Evolutionary conservation across 148 eudicot genomes (phyloP), one percentile per base, ranked within the genome.

Genomic region (Camellia lanceoleosa): DNA sequence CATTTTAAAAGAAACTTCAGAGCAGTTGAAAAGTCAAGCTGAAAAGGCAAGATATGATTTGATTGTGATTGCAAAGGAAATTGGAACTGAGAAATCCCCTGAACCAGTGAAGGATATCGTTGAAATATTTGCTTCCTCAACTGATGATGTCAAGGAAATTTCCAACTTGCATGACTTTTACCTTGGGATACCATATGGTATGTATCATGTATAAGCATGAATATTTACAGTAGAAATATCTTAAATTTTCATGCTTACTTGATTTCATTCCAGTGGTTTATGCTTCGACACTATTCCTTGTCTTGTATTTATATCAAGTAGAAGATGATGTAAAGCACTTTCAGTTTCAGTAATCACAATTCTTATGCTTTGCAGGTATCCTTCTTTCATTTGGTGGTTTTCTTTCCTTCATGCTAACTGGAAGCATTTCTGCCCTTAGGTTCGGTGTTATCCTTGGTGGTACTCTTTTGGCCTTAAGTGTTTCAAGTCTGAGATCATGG

Each of bases 391-490:
- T 81, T 86, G 97, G 95, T 54, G 98, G 98, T 77, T 92, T 96
- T 87, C 88, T 93, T 74, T 86, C 89, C 78, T 96, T 93, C 83
- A 90, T 96, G 99, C 42, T 96, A 69, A 92, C 90, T 76, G 98
- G 99, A 68, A 91, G 92, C 83, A 80, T 87, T 82, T 79, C 98
- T 82, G 92, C 92, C 81, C 82, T 93, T 79, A 91, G 98, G 79
- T 93, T 93, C 82, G 98, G 98, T 79, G 88, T 96, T 79, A 89
- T 96, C 82, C 95, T 93, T 83, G 99, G 99, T 60, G 98, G 99
- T 80, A 60, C 88, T 70, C 94, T 96, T 79, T 85, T 96, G 90
- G 97, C 92, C 38, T 81, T 96, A 83, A 90, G 98, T 82, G 76
- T 92, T 76, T 89, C 89, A 63, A 96, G 98, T 86, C 85, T 92